Evolutionary conservation across 805 yeast species (phyloP).

Genomic region (Hanseniaspora meyeri): DNA sequence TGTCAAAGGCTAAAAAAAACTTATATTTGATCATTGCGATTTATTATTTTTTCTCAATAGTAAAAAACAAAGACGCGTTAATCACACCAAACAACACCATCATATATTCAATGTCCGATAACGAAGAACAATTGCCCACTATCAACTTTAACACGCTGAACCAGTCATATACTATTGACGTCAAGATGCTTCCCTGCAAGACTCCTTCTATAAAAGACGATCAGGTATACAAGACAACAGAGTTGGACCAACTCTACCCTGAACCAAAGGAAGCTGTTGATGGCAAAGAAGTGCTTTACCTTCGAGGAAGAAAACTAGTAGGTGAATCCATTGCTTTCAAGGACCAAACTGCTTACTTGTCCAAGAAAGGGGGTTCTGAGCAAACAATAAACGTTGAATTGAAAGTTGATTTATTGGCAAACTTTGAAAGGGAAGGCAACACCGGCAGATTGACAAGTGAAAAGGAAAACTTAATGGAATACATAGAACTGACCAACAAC

Average conservation of each 20-base stretch:
- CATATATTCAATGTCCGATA: background rate
- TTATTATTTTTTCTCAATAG: no score
- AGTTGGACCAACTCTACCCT: slow-evolving; percentile 13
- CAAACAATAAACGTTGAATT: background rate
- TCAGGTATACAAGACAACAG: slow-evolving; percentile 16
- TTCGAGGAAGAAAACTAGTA: slow-evolving; percentile 29
- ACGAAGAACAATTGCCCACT: background rate
- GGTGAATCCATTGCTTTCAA: slow-evolving; percentile 21
- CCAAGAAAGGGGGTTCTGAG: slow-evolving; percentile 16
- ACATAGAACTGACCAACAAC: slow-evolving; percentile 20
- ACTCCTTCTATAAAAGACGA: slow-evolving; percentile 20
- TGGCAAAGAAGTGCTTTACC: slow-evolving; percentile 19
- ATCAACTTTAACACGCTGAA: background rate
- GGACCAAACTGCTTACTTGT: slow-evolving; percentile 14
- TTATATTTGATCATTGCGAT: no score
- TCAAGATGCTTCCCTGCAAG: slow-evolving; percentile 23
- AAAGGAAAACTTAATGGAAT: slow-evolving; percentile 23
- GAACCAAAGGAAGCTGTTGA: background rate
- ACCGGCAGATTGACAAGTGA: slow-evolving; percentile 21
- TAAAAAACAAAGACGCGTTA: no score
- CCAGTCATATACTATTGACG: background rate
- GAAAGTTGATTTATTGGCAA: slow-evolving; percentile 15
- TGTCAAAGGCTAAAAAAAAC: background rate
- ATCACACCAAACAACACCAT: background rate
- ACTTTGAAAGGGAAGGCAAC: slow-evolving; percentile 33